Evolutionary conservation across 257 asterid species (phyloP), one percentile per base, ranked within the genome.

Genomic region (Scutellaria galericulata): DNA sequence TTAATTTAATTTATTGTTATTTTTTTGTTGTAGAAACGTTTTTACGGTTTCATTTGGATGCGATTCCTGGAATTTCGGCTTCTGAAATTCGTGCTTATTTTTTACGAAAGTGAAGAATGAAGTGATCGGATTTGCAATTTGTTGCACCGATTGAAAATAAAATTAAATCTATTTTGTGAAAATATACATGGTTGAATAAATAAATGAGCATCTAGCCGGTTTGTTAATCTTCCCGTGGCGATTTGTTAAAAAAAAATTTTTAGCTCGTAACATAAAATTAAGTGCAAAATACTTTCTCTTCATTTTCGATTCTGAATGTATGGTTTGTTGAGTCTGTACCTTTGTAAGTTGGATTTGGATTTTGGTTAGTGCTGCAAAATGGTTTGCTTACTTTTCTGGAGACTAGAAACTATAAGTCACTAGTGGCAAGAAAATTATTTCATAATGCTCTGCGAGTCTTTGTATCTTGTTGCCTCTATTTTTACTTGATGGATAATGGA

Each of bases 1-100:
- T 51, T 73, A 5, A 7, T 50, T 39, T 3, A 0, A 24, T 62
- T 31, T 45, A 1, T 7, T 42, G 24, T 31, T 63, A 24, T 51
- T 52, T 56, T 18, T 46, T 31, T 22, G 35, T 15, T 57, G 72
- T 13, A 1, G 2, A 12, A 47, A 13, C 5, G 12, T 20, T 75
- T 24, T 47, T 27, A 9, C n/a, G 44, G 55, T 64, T n/a, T 54
- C 50, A 62, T 15, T 73, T 66, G 53, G 53, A 37, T 3, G 27
- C 54, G 67, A n/a, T 73, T 44, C 63, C 27, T 55, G 65, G 47
- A 40, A 13, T 76, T 70, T 64, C 14, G 1, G 70, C 42, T 72
- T 63, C 15, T 39, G 62, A 24, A 47, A 4, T 46, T 53, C 8
- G n/a, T 51, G 24, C 40, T 46, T 8, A 0, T 22, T 9, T 50